Percentiles rank a stretch among this genome's conserved stretches.
phyloP scores from a whole-genome alignment of 352 stramenopile genomes.

The Globisporangium recalcitrans region DNA sequence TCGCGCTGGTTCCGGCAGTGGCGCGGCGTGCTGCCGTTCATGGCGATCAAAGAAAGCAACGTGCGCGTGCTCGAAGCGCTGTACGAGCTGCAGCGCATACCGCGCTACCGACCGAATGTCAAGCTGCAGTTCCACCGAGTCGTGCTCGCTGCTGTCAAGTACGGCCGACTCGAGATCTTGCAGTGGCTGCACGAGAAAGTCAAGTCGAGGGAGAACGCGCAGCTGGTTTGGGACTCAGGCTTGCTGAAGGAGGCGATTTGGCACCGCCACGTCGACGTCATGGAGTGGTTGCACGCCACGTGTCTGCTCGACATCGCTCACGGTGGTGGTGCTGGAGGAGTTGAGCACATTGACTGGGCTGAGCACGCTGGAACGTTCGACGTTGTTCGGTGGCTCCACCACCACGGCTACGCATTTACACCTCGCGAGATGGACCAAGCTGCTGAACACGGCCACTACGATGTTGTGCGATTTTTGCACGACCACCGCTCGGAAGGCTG shows the following conservation, averaged over 20 bases:
- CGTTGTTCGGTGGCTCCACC: slow-evolving; percentile 1
- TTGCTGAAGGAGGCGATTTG: slow-evolving; percentile 11
- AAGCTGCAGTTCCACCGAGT: slow-evolving; percentile 13
- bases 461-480: slow-evolving; percentile 5
- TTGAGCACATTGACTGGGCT: slow-evolving; percentile 8
- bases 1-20: slow-evolving; percentile 7
- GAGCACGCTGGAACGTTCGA: neutral
- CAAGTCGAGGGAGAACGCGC: neutral
- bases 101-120: neutral
- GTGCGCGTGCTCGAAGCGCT: slow-evolving; percentile 5
- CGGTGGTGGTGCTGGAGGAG: neutral
- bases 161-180: slow-evolving; percentile 4
- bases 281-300: slow-evolving; percentile 3
- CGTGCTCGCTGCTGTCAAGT: slow-evolving; percentile 7
- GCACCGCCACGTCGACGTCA: slow-evolving; percentile 8
- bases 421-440: slow-evolving; percentile 10
- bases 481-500: neutral
- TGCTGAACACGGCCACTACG: slow-evolving; percentile 3
- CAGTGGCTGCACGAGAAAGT: slow-evolving; percentile 3
- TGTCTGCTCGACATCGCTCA: neutral
- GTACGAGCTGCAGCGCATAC: neutral
- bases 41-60: slow-evolving; percentile 7
- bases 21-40: slow-evolving; percentile 11
- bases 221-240: neutral
- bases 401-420: neutral